Conservation (phyloP, 2,329 filamentous ascomycete species). For the Pseudogymnoascus sp. region DNA sequence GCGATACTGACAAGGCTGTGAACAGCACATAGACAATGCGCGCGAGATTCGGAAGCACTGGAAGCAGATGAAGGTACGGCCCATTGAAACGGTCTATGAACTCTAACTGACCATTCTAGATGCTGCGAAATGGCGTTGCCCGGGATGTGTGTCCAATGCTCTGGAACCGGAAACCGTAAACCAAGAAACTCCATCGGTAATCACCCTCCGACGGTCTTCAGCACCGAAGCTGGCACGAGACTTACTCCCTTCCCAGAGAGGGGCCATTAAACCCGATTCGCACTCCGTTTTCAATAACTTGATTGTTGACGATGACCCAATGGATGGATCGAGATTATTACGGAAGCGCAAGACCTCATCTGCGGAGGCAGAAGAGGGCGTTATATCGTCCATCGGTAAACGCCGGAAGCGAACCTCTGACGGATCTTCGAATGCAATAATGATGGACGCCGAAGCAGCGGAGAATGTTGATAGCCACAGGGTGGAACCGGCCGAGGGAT, state of each 20-base stretch:
- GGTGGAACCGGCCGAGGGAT: slow-evolving; percentile 9
- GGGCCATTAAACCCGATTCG: slow-evolving; percentile 56
- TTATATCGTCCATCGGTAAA: slow-evolving; percentile 42
- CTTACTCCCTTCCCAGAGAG: slow-evolving; percentile 60
- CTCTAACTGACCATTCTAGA: slow-evolving; percentile 21
- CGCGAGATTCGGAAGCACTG: slow-evolving; percentile 59
- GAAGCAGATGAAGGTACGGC: slow-evolving; percentile 54
- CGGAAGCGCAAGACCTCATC: slow-evolving; percentile 80
- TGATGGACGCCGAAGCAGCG: not conserved
- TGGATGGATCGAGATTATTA: slow-evolving; percentile 68
- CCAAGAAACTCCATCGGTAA: slow-evolving; percentile 19
- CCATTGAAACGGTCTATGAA: slow-evolving; percentile 9
- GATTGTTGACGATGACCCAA: slow-evolving; percentile 61
- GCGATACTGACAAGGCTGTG: slow-evolving; percentile 31
- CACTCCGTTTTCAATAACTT: slow-evolving; percentile 71
- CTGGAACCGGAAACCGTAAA: slow-evolving; percentile 31
- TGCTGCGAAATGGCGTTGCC: slow-evolving; percentile 53
- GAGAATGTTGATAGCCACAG: slow-evolving; percentile 13
- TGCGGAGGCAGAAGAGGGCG: slow-evolving; percentile 47
- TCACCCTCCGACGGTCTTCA: slow-evolving; percentile 41
- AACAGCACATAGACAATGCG: slow-evolving; percentile 85
- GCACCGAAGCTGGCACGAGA: slow-evolving; percentile 62
- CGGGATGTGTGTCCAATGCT: slow-evolving; percentile 39
- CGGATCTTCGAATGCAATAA: slow-evolving; percentile 19
- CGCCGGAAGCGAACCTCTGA: slow-evolving; percentile 36